Percentiles rank a stretch among this genome's conserved stretches.
These are phyloP conservation scores for Paramyrothecium roridum DNA, from an alignment of 2,329 filamentous ascomycete genomes.

Conservation along the genomic window DNA sequence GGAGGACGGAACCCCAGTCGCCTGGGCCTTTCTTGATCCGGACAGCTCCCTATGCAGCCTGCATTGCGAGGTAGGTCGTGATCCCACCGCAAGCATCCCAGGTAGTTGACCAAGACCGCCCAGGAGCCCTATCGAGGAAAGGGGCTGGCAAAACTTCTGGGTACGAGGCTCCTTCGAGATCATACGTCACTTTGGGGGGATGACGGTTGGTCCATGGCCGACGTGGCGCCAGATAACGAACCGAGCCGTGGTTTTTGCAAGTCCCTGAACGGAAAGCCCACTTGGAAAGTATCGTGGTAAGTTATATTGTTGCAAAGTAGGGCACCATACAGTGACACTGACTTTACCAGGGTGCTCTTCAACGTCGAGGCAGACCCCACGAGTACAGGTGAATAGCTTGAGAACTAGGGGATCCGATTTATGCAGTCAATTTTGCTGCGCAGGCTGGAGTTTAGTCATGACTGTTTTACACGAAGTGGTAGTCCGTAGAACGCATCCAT, in stretches of 20 bases:
- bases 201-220: conserved; percentile 56
- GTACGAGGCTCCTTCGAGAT: conserved; percentile 54
- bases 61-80: conserved; percentile 50
- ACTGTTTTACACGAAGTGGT: no score
- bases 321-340: background rate
- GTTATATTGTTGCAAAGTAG: conserved; percentile 13
- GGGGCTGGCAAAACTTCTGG: conserved; percentile 62
- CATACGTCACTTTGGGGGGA: conserved; percentile 39
- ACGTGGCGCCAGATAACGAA: conserved; percentile 59
- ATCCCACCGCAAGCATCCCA: background rate
- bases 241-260: conserved; percentile 61
- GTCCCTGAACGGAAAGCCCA: conserved; percentile 53
- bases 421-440: no score
- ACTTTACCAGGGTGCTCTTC: background rate
- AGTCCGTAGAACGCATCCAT: no score
- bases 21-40: conserved; percentile 63
- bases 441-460: no score
- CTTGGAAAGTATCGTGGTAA: conserved; percentile 60
- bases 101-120: background rate
- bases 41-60: conserved; percentile 61
- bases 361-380: background rate
- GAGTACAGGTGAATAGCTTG: no score
- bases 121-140: conserved; percentile 53
- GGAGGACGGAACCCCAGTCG: conserved; percentile 46
- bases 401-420: no score